Conservation (phyloP, 2,329 filamentous ascomycete species). For the Arthrocladium fulminans region DNA sequence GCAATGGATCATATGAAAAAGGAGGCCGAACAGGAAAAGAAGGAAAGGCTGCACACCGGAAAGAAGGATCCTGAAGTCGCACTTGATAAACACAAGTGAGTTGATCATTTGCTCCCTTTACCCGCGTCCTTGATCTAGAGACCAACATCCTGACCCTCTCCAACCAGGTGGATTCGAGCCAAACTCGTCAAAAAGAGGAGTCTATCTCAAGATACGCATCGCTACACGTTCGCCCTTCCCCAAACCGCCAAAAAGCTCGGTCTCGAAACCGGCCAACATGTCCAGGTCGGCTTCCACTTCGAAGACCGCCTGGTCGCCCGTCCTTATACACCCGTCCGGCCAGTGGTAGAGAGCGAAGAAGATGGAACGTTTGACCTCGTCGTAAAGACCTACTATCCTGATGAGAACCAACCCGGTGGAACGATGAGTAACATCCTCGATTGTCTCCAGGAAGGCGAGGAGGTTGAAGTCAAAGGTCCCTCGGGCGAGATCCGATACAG, state of each 20-base stretch:
- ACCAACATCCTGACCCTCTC: too few species aligned
- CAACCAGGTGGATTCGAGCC: constrained; percentile 42
- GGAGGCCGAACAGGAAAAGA: constrained; percentile 31
- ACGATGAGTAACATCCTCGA: constrained; percentile 47
- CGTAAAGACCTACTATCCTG: constrained; percentile 46
- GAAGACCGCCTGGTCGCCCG: constrained; percentile 44
- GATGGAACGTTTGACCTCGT: constrained; percentile 42
- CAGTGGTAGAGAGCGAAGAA: constrained; percentile 33
- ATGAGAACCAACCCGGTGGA: constrained; percentile 41
- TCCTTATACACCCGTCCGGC: constrained; percentile 44
- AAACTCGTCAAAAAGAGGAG: constrained; percentile 31
- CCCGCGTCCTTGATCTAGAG: too few species aligned
- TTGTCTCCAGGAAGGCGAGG: constrained; percentile 40
- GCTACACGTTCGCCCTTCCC: constrained; percentile 37
- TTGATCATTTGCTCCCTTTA: too few species aligned
- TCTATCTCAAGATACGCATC: constrained; percentile 37
- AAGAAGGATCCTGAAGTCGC: too few species aligned
- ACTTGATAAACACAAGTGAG: too few species aligned
- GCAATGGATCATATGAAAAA: constrained; percentile 40
- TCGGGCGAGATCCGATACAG: constrained; percentile 44
- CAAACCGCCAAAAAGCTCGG: constrained; percentile 34
- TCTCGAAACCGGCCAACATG: constrained; percentile 44
- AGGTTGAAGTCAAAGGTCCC: constrained; percentile 45
- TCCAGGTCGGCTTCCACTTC: constrained; percentile 47
- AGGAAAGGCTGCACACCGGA: too few species aligned